phyloP scores from a whole-genome alignment of 2,329 filamentous ascomycete genomes.

The Sporothrix phasma region DNA sequence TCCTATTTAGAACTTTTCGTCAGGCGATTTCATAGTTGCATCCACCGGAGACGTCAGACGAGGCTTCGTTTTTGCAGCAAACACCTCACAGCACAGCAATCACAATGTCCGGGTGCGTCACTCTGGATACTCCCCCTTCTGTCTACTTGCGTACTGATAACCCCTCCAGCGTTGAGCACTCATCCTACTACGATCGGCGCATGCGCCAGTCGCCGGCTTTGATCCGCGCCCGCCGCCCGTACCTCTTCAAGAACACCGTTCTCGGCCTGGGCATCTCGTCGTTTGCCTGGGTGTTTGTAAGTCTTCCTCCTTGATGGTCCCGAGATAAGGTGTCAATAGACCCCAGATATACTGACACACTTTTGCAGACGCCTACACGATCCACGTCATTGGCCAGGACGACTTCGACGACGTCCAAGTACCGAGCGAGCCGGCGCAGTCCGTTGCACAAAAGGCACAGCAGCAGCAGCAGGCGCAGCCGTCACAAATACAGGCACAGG shows the following conservation, averaged over 20 bases:
- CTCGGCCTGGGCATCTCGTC: constrained; percentile 66
- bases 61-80: background rate
- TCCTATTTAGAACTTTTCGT: background rate
- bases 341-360: no score
- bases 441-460: constrained; percentile 19
- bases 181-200: constrained; percentile 83
- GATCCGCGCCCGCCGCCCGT: constrained; percentile 83
- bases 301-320: constrained; percentile 29
- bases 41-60: background rate
- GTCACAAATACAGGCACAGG: constrained; percentile 16
- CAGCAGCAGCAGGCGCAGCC: constrained; percentile 25
- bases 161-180: constrained; percentile 34
- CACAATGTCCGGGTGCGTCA: constrained; percentile 17
- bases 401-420: constrained; percentile 94
- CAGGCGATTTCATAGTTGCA: background rate
- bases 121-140: background rate
- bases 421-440: constrained; percentile 53
- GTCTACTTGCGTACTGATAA: background rate
- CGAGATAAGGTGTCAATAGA: background rate
- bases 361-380: constrained; percentile 53
- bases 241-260: constrained; percentile 76
- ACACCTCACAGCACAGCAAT: background rate
- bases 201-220: constrained; percentile 81
- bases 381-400: constrained; percentile 85
- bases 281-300: constrained; percentile 79